A percentile compares a stretch with the other conserved stretches of the same genome.
These are phyloP conservation scores for Rhizoclosmatium globosum DNA, from an alignment of 192 early-diverging fungal genomes.

Conservation along the genomic window DNA sequence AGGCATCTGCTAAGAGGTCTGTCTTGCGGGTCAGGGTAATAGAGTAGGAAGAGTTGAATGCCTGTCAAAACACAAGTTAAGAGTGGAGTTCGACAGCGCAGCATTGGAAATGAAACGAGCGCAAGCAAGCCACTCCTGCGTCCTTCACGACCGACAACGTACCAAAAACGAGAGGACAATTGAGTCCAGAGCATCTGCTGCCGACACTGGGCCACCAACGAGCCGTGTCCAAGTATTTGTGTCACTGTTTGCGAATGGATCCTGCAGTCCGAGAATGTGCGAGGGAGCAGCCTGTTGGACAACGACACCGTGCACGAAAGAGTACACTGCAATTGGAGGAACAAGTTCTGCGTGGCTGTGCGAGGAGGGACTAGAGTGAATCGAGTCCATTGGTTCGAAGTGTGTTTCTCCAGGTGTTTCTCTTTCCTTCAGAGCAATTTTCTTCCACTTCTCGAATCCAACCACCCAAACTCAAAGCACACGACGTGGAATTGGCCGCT, in stretches of 20 bases:
- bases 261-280: not conserved
- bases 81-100: not conserved
- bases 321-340: conserved; percentile 25
- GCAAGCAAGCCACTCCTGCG: not conserved
- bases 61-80: not conserved
- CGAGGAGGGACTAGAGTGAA: not conserved
- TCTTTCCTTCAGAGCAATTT: not conserved
- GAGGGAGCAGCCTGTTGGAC: not conserved
- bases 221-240: not conserved
- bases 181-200: conserved; percentile 9
- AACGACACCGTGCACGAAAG: conserved; percentile 18
- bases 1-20: conserved; percentile 23
- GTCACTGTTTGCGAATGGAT: not conserved
- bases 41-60: conserved; percentile 30
- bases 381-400: conserved; percentile 8
- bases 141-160: not conserved
- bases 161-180: conserved; percentile 30
- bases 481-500: too few relatives aligned
- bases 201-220: not conserved
- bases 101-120: not conserved
- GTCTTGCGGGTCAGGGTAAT: not conserved
- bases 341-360: not conserved
- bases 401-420: not conserved
- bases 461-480: too few relatives aligned
- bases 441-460: too few relatives aligned